Conservation (phyloP, 2,329 filamentous ascomycete species). For the Pseudocercospora fuligena region DNA sequence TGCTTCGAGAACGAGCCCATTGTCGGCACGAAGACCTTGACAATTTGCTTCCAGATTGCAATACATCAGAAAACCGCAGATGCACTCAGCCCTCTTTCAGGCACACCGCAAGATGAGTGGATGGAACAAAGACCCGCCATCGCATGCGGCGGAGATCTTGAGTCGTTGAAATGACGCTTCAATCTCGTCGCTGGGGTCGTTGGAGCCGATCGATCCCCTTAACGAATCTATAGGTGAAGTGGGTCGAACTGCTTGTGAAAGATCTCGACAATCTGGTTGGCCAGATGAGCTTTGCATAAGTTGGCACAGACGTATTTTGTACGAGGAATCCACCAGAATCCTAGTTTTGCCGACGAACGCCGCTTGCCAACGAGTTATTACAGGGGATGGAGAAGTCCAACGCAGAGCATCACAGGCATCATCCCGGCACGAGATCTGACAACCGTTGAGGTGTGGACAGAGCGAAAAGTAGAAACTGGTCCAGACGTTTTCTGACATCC, state of each 20-base stretch:
- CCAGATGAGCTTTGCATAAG: too few relatives aligned
- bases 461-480: neutral
- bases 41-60: neutral
- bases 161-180: too few relatives aligned
- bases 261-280: too few relatives aligned
- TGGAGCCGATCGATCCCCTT: neutral
- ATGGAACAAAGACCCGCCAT: neutral
- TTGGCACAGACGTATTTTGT: too few relatives aligned
- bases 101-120: neutral
- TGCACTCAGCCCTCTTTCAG: neutral
- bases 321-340: too few relatives aligned
- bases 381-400: neutral
- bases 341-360: too few relatives aligned
- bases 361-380: too few relatives aligned
- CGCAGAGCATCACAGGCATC: slow-evolving; percentile 1
- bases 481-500: neutral
- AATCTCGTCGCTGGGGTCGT: neutral
- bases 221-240: too few relatives aligned
- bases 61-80: slow-evolving; percentile 1
- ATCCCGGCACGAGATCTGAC: neutral
- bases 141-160: too few relatives aligned
- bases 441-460: neutral
- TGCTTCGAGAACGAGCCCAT: neutral
- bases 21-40: neutral
- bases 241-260: too few relatives aligned